Base-by-base conservation (phyloP, 2,329 filamentous ascomycete genomes). In the Didymella lethalis region DNA sequence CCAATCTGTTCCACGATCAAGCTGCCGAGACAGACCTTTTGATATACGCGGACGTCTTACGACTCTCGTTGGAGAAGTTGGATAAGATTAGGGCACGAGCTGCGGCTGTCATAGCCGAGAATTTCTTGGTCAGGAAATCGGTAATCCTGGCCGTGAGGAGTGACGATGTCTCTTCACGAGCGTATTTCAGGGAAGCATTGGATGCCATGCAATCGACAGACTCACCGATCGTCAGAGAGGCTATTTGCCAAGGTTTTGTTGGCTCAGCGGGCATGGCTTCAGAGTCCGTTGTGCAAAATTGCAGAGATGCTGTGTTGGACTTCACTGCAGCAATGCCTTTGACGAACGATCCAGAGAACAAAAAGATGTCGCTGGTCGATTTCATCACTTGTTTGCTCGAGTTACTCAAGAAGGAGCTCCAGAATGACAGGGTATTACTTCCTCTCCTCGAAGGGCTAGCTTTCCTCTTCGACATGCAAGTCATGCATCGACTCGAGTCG, bases 61-160 rank as follows among this genome's bases (percentile, higher is more conserved):
- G 93, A 1, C 83, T 98, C 14, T 88, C 92, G 2, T 86, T 91
- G 0, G 95, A 99, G 77, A 97, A 96, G 74, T 83, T 98, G 2
- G 94, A 98, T 75, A 90, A 92, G 62, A 90, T 98, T 18, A 87
- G 95, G 3, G 46, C 62, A 18, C 67, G 71, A 48, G 76, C 77
- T 7, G 71, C 73, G 7, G 61, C 66, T 12, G 62, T 70, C 7
- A 55, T 67, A 2, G 50, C 18, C n/a, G 48, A 51, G 14, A 45
- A 43, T 14, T 38, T 16, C 5, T 54, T 71, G 18, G 29, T 34
- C 6, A 32, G n/a, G 12, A 8, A n/a, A 28, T 59, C 64, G 32
- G 50, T 62, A 46, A 52, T 62, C 20, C 41, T 63, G 10, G 34
- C 49, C 14, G 45, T 45, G 7, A 48, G 56, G 4, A 40, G 60